Evolutionary conservation across 345 rosid species (phyloP).

Genomic region (Salix suchowensis): DNA sequence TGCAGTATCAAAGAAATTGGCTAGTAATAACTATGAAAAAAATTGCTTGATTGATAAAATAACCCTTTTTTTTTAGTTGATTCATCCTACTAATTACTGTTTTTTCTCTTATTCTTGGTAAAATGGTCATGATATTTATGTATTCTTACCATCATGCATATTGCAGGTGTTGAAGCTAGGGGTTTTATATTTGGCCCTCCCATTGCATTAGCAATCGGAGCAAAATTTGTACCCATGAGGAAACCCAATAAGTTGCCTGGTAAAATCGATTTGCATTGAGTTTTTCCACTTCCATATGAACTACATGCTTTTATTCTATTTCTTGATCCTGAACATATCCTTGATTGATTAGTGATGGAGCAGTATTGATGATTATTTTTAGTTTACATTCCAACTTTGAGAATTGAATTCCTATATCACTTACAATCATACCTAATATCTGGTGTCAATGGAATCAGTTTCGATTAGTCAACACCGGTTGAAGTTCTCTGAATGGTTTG

Average conservation of each 20-base stretch:
- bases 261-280: constrained; percentile 13
- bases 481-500: background rate
- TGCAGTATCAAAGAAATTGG: background rate
- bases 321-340: background rate
- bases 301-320: background rate
- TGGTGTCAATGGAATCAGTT: background rate
- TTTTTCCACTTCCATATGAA: background rate
- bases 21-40: background rate
- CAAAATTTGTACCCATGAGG: constrained; percentile 96
- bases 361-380: background rate
- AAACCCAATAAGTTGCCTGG: constrained; percentile 97
- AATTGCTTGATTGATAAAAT: background rate
- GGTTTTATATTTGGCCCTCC: constrained; percentile 99
- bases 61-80: background rate
- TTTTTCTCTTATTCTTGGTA: background rate
- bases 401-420: background rate
- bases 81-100: background rate
- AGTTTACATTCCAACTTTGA: background rate
- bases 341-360: background rate
- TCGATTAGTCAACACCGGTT: background rate
- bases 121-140: background rate
- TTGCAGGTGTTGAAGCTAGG: constrained; percentile 90
- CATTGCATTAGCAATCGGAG: constrained; percentile 96
- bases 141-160: background rate
- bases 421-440: background rate